Evolutionary conservation across 2,329 filamentous ascomycete genomes (phyloP), one percentile per base, ranked within the genome.

Genomic region (Pseudogymnoascus sp.): DNA sequence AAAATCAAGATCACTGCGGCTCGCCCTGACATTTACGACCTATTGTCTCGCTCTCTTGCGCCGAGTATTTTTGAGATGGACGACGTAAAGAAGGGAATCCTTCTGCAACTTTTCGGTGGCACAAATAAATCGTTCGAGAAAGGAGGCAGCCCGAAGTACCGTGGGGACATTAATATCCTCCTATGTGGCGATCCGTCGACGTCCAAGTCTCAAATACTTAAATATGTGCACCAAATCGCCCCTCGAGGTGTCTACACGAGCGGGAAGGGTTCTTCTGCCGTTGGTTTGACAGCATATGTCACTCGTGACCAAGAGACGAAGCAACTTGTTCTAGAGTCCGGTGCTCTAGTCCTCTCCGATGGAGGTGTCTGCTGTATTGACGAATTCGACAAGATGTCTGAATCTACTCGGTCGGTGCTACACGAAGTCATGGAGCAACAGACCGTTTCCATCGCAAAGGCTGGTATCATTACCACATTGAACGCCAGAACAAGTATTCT

Each of bases 41-140:
- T 99, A 22, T 84, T 99, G 3, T 84, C 94, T 16, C 86, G 93
- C 37, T 97, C 93, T 1, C 79, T 99, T 28, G 94, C 94, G 2
- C 94, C 94, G 12, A 97, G 92, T 63, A 88, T 99, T 70, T 97
- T 95, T 77, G 94, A 99, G 75, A 89, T 96, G 86, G 94, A 99
- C 67, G 94, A 99, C 70, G 92, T 97, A 57, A 99, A 99, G 81
- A 99, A 99, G 77, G 94, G 94, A 9, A 97, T 99, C 64, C 80
- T 99, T 9, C 85, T 99, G 3, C 94, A 99, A 71, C 84, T 99
- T 39, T 99, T 99, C 72, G 93, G 94, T 37, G 94, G 94, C 61
- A 96, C 94, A 35, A 99, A 99, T 79, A 99, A 99, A 77, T 90
- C 90, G 0, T 99, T 99, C 74, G 85, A 96, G 63, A 97, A 97